A percentile compares a stretch with the other conserved stretches of the same genome.
Conservation (phyloP, 805 yeast genomes). For the Myxozyma kluyveri region DNA sequence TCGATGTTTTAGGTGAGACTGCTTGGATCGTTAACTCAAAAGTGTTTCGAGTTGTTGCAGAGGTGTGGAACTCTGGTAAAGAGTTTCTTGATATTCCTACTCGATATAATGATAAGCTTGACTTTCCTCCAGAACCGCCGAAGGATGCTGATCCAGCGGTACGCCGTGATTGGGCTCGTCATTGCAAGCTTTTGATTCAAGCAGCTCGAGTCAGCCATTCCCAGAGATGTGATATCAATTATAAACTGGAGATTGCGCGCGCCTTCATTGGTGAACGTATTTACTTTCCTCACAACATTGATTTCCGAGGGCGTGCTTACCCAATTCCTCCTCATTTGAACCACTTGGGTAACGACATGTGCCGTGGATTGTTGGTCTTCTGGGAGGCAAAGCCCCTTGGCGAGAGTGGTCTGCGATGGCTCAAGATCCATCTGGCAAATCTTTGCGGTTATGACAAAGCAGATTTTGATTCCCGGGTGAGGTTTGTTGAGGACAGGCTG, state of each 20-base stretch:
- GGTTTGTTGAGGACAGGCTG: conserved; percentile 50
- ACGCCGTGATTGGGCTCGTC: conserved; percentile 64
- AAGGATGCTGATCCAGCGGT: conserved; percentile 68
- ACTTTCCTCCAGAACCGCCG: conserved; percentile 58
- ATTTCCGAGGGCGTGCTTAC: conserved; percentile 64
- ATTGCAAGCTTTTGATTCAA: conserved; percentile 55
- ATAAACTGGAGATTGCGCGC: conserved; percentile 91
- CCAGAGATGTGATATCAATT: conserved; percentile 88
- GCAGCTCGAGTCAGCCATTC: conserved; percentile 71
- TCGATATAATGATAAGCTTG: conserved; percentile 41
- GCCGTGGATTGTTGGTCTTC: conserved; percentile 55
- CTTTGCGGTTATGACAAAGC: conserved; percentile 57
- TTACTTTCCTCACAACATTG: conserved; percentile 62
- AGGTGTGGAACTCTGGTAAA: conserved; percentile 85
- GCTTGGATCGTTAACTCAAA: conserved; percentile 87
- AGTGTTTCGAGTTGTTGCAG: conserved; percentile 64
- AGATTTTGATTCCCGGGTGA: conserved; percentile 50
- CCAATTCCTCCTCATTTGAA: conserved; percentile 63
- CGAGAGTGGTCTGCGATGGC: conserved; percentile 53
- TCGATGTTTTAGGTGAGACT: conserved; percentile 81
- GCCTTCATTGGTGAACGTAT: conserved; percentile 70
- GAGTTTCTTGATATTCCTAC: conserved; percentile 71
- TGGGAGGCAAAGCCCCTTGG: conserved; percentile 61
- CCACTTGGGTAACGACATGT: conserved; percentile 60
- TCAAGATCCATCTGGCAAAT: conserved; percentile 61